Base-by-base conservation (phyloP, 169 alveolate genomes). In the Cryptosporidium ryanae region DNA sequence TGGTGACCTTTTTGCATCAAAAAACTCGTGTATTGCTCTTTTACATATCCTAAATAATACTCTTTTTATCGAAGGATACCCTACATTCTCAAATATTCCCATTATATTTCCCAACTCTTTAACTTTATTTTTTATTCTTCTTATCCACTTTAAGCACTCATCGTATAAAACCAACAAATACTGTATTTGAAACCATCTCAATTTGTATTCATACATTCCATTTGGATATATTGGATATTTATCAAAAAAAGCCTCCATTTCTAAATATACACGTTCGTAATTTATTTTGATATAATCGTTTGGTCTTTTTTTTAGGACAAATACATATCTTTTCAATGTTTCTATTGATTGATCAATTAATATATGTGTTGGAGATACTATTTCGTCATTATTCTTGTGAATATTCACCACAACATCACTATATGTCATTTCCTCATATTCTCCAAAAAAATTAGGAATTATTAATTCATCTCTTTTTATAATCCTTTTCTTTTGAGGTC, bases 1-100 rank as follows among this genome's bases (percentile, higher is more conserved):
- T 55, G 87, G 44, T 3, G 87, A 76, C 38, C 87, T 55, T n/a
- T 76, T 76, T 13, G 87, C 87, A 55, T 76, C 71, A 46, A 76
- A 76, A 76, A 76, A 76, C 32, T 76, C 87, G 23, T 38, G n/a
- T 15, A 76, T 76, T 18, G 87, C 87, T 61, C 87, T 76, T 25
- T 76, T 76, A 50, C 87, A 76, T 8, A 76, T 43, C 38, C 87
- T 34, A 8, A 27, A 10, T 15, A 76, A 61, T 17, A 76, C 25
- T 76, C 46, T 76, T 59, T 57, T 67, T 43, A 55, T 23, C 43
- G 87, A 76, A 8, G 87, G 87, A 61, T 18, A 76, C 17, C 63
- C 46, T n/a, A 59, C 44, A n/a, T 38, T 25, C 1, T 57, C 38
- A 17, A 59, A n/a, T 15, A 21, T 55, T 21, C 23, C 34, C 17